Percentiles rank a stretch among this genome's conserved stretches.
phyloP scores from a whole-genome alignment of 495 filamentous ascomycete species.

The Neurospora intermedia region DNA sequence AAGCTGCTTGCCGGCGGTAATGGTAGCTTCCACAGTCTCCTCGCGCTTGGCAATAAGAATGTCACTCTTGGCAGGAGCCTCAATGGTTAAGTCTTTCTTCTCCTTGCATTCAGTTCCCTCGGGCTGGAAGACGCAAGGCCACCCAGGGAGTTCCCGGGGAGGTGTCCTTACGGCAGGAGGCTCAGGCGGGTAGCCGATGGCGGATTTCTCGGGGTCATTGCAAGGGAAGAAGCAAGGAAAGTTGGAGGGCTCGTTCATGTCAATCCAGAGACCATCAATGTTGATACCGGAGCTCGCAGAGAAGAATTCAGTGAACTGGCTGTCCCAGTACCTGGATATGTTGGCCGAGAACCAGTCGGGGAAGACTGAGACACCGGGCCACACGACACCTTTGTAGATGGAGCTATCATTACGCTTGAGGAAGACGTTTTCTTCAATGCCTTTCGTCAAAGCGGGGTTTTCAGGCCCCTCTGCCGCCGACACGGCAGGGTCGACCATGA shows the following conservation, averaged over 20 bases:
- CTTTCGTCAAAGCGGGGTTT: constrained; percentile 56
- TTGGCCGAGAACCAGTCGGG: constrained; percentile 76
- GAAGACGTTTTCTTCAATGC: constrained; percentile 51
- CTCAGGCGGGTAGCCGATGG: constrained; percentile 52
- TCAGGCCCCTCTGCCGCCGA: constrained; percentile 57
- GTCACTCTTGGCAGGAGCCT: background rate
- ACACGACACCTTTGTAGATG: constrained; percentile 69
- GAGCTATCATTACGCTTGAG: constrained; percentile 53
- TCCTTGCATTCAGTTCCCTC: constrained; percentile 22
- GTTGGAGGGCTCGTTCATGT: constrained; percentile 64
- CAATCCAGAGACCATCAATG: constrained; percentile 83
- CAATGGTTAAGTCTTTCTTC: background rate
- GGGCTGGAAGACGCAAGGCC: constrained; percentile 62
- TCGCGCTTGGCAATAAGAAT: background rate
- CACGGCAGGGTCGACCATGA: constrained; percentile 85
- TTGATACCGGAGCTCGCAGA: constrained; percentile 52
- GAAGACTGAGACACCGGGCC: constrained; percentile 72
- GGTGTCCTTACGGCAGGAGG: constrained; percentile 52
- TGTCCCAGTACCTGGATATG: constrained; percentile 61
- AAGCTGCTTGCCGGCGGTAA: constrained; percentile 26
- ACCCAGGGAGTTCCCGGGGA: constrained; percentile 55
- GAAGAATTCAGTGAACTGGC: constrained; percentile 64
- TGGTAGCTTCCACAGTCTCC: background rate
- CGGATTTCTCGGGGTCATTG: constrained; percentile 43
- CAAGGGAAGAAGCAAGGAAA: constrained; percentile 70